Conservation (phyloP, 1,139 yeast species). For the Diutina scorzettiae region DNA sequence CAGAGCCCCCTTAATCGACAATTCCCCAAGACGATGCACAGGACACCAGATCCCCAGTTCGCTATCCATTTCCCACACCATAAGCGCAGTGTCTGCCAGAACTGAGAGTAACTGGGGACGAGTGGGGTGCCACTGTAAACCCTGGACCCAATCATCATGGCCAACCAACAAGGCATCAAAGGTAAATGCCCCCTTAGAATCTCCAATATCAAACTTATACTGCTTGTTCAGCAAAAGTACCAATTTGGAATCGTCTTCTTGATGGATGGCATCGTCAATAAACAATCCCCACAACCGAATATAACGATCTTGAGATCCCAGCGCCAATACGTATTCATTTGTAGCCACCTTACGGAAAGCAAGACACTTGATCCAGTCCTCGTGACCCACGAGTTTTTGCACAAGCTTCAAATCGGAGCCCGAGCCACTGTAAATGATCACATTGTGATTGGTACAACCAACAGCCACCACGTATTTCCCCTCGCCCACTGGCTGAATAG, state of each 20-base stretch:
- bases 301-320: conserved; percentile 84
- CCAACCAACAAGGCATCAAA: conserved; percentile 95
- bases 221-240: conserved; percentile 53
- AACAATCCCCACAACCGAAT: conserved; percentile 75
- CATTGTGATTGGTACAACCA: conserved; percentile 80
- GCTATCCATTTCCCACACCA: conserved; percentile 91
- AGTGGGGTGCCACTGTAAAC: conserved; percentile 66
- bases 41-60: conserved; percentile 90
- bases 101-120: conserved; percentile 61
- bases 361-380: conserved; percentile 82
- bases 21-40: conserved; percentile 70
- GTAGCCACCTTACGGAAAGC: conserved; percentile 34
- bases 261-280: conserved; percentile 43
- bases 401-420: conserved; percentile 21
- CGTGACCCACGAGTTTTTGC: conserved; percentile 57
- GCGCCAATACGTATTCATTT: conserved; percentile 48
- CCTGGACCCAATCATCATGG: conserved; percentile 95
- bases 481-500: conserved; percentile 30
- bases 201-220: conserved; percentile 36
- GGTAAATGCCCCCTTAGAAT: conserved; percentile 39
- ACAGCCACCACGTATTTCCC: conserved; percentile 26
- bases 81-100: conserved; percentile 86
- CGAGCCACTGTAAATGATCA: conserved; percentile 34
- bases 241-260: conserved; percentile 43
- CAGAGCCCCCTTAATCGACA: conserved; percentile 91